Evolutionary conservation across 495 filamentous ascomycete genomes (phyloP), one percentile per base, ranked within the genome.

Genomic region (Aspergillus diversus): DNA sequence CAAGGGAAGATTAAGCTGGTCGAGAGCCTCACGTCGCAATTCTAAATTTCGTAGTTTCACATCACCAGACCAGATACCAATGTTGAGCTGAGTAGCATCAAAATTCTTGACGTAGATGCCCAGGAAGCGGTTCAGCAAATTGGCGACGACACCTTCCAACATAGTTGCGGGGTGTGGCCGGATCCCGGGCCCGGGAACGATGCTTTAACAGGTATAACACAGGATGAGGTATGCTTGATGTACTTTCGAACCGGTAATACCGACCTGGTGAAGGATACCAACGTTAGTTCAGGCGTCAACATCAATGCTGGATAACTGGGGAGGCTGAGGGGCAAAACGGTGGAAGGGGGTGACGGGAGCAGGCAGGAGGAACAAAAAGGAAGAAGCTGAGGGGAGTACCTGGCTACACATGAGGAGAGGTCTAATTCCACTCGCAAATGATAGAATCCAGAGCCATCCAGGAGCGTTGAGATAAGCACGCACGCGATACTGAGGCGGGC

Each of bases 101-200:
- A 99, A 98, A 75, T 99, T 99, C 83, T 95, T 93, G 73, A 99
- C 92, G 80, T 98, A 98, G 87, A 98, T 97, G 80, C 96, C 96
- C 86, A 99, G 78, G 78, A 98, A 97, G 77, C 96, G 91, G 80
- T 99, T 99, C 70, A 99, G 88, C 80, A 99, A 82, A 75, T 92
- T 96, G 66, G 95, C 92, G 64, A 88, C 84, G 55, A 90, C 71
- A 43, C 85, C 82, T 73, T 89, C 87, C 70, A 90, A 82, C 87
- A 90, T 90, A 59, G 48, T 80, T 77, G 75, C 77, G 69, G 66
- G 39, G 51, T 62, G 55, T 37, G 70, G 70, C 76, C 77, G 71
- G 78, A 50, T 66, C 72, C 77, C 73, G 59, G 73, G 73, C 76
- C 71, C 53, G 71, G 72, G 67, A 59, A 59, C 59, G 53, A 55